phyloP scores from a whole-genome alignment of 1,284 basidiomycete species.

The Mycena citricolor region DNA sequence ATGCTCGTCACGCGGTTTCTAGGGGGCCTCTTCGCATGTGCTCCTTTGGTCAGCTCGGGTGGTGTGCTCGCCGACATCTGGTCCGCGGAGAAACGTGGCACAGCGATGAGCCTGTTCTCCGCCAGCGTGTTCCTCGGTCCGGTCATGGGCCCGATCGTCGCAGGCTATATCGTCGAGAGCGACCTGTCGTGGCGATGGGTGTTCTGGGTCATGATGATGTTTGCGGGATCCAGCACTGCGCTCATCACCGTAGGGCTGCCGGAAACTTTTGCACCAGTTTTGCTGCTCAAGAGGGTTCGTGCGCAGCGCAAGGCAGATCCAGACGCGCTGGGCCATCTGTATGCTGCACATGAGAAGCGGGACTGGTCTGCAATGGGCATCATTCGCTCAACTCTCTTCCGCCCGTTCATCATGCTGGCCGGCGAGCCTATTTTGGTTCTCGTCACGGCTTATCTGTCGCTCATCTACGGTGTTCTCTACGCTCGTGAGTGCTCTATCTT shows the following conservation, averaged over 20 bases:
- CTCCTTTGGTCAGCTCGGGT: conserved; percentile 62
- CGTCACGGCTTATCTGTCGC: conserved; percentile 65
- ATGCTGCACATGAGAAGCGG: conserved; percentile 61
- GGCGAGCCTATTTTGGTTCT: conserved; percentile 68
- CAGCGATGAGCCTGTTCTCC: conserved; percentile 60
- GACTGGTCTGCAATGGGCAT: conserved; percentile 56
- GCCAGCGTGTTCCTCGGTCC: conserved; percentile 67
- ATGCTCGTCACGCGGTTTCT: conserved; percentile 67
- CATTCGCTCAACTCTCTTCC: conserved; percentile 53
- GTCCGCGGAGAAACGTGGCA: conserved; percentile 57
- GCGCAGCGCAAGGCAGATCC: conserved; percentile 48
- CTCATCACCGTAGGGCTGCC: conserved; percentile 47
- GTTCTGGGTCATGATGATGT: conserved; percentile 68
- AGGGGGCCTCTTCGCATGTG: conserved; percentile 65
- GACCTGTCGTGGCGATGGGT: conserved; percentile 58
- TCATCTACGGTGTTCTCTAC: conserved; percentile 69
- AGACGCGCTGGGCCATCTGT: conserved; percentile 43
- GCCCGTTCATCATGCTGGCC: conserved; percentile 66
- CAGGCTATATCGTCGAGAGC: conserved; percentile 48
- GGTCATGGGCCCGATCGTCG: conserved; percentile 58
- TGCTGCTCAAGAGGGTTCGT: conserved; percentile 46
- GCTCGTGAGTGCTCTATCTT: conserved; percentile 40
- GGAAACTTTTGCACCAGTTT: conserved; percentile 59
- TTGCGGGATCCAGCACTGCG: conserved; percentile 49
- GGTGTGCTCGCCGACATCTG: conserved; percentile 69